Evolutionary conservation across 225 moss, liverwort and hornwort species (phyloP).

Genomic region (Lunularia cruciata): DNA sequence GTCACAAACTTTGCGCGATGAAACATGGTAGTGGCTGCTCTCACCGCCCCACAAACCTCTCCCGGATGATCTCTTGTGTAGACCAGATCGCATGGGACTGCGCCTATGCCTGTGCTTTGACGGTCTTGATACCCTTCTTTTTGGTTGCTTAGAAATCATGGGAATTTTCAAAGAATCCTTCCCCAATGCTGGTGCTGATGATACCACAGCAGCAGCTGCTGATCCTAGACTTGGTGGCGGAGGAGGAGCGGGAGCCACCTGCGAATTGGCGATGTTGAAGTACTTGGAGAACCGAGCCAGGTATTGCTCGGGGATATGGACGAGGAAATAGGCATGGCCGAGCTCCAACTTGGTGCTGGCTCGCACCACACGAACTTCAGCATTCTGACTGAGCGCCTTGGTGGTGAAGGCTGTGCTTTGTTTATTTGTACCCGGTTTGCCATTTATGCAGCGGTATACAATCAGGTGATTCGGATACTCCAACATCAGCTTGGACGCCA

Average conservation of each 20-base stretch:
- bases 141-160: background rate
- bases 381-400: background rate
- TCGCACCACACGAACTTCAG: conserved; percentile 26
- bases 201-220: background rate
- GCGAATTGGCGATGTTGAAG: conserved; percentile 1
- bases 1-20: background rate
- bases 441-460: conserved; percentile 19
- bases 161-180: background rate
- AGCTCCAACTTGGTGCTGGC: conserved; percentile 11
- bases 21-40: background rate
- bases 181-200: background rate
- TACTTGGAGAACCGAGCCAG: conserved; percentile 30
- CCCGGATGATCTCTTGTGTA: background rate
- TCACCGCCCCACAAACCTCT: background rate
- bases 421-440: background rate
- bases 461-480: conserved; percentile 33
- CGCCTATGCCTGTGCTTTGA: conserved; percentile 6
- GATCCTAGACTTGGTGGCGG: background rate
- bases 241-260: background rate
- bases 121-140: background rate
- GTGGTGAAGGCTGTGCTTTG: background rate
- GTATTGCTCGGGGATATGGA: conserved; percentile 32
- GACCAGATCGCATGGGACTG: background rate
- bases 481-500: conserved; percentile 24
- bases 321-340: conserved; percentile 32